Percentiles rank a stretch among this genome's conserved stretches.
Conservation (phyloP, 768 basidiomycete species). For the Hydnomerulius pinastri region DNA sequence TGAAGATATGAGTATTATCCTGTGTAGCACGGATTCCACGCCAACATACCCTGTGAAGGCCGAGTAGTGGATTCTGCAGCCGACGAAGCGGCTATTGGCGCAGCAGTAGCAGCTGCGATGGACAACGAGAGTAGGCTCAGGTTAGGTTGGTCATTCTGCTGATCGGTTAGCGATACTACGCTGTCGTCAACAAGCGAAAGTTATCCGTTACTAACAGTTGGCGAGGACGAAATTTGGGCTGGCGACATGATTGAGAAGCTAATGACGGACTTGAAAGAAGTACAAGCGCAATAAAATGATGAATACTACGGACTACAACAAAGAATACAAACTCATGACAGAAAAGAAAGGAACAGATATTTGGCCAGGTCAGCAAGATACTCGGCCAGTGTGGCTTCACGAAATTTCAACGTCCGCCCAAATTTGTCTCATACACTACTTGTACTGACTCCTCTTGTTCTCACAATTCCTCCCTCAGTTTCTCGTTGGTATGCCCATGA, state of each 20-base stretch:
- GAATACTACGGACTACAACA: slow-evolving; percentile 8
- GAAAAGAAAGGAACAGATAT: slow-evolving; percentile 4
- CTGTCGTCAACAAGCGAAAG: not conserved
- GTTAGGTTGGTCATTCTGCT: slow-evolving; percentile 11
- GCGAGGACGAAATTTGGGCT: slow-evolving; percentile 5
- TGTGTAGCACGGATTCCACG: slow-evolving; percentile 20
- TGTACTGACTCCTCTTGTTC: not conserved
- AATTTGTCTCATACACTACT: slow-evolving; percentile 19
- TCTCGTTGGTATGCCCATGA: not conserved
- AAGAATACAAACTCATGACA: slow-evolving; percentile 14
- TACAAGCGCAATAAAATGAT: not conserved
- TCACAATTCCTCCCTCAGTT: not conserved
- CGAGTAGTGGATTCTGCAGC: slow-evolving; percentile 20
- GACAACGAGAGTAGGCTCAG: slow-evolving; percentile 69
- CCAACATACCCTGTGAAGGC: slow-evolving; percentile 18
- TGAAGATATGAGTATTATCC: slow-evolving; percentile 14
- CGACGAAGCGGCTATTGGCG: slow-evolving; percentile 43
- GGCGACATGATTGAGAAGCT: slow-evolving; percentile 8
- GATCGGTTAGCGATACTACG: not conserved
- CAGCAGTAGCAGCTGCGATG: slow-evolving; percentile 54
- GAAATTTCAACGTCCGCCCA: slow-evolving; percentile 30
- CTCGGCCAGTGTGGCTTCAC: slow-evolving; percentile 3
- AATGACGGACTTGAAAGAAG: not conserved
- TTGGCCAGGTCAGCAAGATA: not conserved
- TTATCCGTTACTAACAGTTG: slow-evolving; percentile 7